Conservation (phyloP, 768 basidiomycete species). For the Bullera alba region DNA sequence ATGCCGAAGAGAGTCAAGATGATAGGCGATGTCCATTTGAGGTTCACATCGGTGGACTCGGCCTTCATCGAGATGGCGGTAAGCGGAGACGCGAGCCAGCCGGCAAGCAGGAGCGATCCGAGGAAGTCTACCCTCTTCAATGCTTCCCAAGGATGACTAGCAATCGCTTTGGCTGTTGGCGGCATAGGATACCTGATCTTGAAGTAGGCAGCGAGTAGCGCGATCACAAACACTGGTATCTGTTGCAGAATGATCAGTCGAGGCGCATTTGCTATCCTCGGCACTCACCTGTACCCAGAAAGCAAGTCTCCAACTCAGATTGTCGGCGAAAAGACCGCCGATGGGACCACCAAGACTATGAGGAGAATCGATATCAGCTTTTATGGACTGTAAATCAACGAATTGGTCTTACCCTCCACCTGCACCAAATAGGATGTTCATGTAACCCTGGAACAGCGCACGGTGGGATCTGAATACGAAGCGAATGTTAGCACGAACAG, state of each 20-base stretch:
- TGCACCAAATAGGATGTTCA: conserved; percentile 55
- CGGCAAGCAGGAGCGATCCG: conserved; percentile 73
- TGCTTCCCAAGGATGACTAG: conserved; percentile 12
- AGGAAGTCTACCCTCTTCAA: conserved; percentile 74
- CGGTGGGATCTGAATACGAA: conserved; percentile 68
- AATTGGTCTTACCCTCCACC: neutral
- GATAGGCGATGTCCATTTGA: conserved; percentile 61
- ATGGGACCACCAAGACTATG: conserved; percentile 34
- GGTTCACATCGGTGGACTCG: conserved; percentile 55
- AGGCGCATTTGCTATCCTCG: neutral
- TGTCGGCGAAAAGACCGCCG: conserved; percentile 59
- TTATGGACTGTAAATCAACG: too few species aligned
- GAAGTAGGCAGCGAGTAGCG: conserved; percentile 61
- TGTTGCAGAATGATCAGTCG: conserved; percentile 43
- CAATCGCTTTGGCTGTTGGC: neutral
- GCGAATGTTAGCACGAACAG: neutral
- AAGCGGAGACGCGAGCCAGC: conserved; percentile 24
- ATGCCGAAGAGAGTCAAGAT: conserved; percentile 58
- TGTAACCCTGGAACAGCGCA: conserved; percentile 73
- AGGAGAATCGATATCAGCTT: too few species aligned
- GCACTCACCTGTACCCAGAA: conserved; percentile 71
- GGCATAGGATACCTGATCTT: conserved; percentile 73
- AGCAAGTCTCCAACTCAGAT: conserved; percentile 73
- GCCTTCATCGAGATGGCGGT: conserved; percentile 35
- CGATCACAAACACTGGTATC: conserved; percentile 69